Evolutionary conservation across 805 yeast genomes (phyloP).

Genomic region (Metschnikowia amazonensis): DNA sequence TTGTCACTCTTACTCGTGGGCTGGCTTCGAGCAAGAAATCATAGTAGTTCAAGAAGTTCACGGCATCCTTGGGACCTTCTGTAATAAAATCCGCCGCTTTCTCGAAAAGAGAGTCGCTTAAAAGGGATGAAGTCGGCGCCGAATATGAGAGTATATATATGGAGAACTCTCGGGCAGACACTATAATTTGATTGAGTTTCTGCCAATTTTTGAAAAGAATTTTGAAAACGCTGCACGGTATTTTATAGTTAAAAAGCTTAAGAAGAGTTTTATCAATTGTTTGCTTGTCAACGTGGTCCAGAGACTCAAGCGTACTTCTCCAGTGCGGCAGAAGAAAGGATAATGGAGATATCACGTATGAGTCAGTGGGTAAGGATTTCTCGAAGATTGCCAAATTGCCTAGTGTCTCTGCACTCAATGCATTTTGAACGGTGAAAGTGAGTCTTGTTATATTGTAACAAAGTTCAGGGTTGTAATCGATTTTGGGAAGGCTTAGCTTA

Average conservation of each 20-base stretch:
- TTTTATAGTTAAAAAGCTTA: slow-evolving; percentile 1
- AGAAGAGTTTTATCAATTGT: not conserved
- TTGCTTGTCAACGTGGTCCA: not conserved
- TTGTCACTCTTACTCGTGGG: not conserved
- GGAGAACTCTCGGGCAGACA: slow-evolving; percentile 1
- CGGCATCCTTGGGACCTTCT: not conserved
- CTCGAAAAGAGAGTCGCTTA: not conserved
- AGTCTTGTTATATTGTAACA: slow-evolving; percentile 5
- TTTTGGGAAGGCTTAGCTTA: not conserved
- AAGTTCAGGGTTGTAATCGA: not conserved
- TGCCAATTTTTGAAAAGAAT: not conserved
- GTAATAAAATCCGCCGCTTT: not conserved
- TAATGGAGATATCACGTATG: slow-evolving; percentile 15
- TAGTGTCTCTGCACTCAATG: slow-evolving; percentile 9
- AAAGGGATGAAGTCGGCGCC: not conserved
- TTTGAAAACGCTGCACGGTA: not conserved
- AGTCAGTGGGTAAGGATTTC: slow-evolving; percentile 4
- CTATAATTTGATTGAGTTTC: not conserved
- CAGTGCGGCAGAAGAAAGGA: slow-evolving; percentile 3
- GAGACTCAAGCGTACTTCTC: not conserved
- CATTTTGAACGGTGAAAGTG: slow-evolving; percentile 10
- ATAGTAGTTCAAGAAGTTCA: not conserved
- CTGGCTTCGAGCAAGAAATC: not conserved
- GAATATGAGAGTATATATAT: not conserved
- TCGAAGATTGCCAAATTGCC: slow-evolving; percentile 9